A percentile compares a stretch with the other conserved stretches of the same genome.
Conservation (phyloP, 257 asterid genomes). For the Solanum appendiculatum region DNA sequence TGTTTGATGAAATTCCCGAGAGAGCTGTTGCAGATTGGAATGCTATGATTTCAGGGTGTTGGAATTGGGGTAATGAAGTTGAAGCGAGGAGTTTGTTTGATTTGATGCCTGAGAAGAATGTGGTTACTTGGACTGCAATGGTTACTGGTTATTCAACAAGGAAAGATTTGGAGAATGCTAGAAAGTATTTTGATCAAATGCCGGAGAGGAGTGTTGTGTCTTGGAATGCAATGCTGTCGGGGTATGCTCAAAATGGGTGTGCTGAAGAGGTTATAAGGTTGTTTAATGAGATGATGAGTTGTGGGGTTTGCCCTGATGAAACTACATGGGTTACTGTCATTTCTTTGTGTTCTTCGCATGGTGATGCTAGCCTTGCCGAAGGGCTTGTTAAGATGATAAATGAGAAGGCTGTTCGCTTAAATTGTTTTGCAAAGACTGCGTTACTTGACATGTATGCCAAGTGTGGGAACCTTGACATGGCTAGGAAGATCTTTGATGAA, state of each 20-base stretch:
- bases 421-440: slow-evolving; percentile 44
- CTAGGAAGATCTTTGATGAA: slow-evolving; percentile 46
- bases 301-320: slow-evolving; percentile 40
- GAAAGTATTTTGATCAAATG: slow-evolving; percentile 47
- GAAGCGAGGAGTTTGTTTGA: slow-evolving; percentile 48
- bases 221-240: slow-evolving; percentile 80
- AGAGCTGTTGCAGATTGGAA: slow-evolving; percentile 53
- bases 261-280: slow-evolving; percentile 37
- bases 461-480: slow-evolving; percentile 49
- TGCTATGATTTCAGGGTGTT: slow-evolving; percentile 50
- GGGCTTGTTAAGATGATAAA: slow-evolving; percentile 29
- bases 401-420: slow-evolving; percentile 16
- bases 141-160: slow-evolving; percentile 49
- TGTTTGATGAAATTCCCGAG: slow-evolving; percentile 62
- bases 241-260: slow-evolving; percentile 50
- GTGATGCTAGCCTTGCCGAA: slow-evolving; percentile 38
- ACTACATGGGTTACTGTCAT: slow-evolving; percentile 57
- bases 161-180: slow-evolving; percentile 49
- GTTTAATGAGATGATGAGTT: slow-evolving; percentile 44
- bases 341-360: slow-evolving; percentile 47
- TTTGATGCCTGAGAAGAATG: slow-evolving; percentile 47
- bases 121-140: slow-evolving; percentile 71
- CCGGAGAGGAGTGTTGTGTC: slow-evolving; percentile 50
- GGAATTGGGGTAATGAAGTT: slow-evolving; percentile 50
- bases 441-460: slow-evolving; percentile 71